Conservation (phyloP, 2,329 filamentous ascomycete species). For the Chrysoporthe puriensis region DNA sequence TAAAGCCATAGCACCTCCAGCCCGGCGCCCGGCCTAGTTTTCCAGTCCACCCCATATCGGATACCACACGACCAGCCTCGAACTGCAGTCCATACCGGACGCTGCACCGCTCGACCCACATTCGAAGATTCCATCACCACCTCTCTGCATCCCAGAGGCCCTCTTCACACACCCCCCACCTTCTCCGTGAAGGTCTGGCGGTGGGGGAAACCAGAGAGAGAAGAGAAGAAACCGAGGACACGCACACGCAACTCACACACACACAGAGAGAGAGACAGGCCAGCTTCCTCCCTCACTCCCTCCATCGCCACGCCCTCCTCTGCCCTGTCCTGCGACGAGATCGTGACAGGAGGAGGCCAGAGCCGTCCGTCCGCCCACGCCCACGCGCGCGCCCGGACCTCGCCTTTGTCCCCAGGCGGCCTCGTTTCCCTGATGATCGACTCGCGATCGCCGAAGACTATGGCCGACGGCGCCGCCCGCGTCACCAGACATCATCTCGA, state of each 20-base stretch:
- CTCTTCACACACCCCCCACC: slow-evolving; percentile 20
- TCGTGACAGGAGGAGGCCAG: neutral
- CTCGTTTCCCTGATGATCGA: neutral
- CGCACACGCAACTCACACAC: no score
- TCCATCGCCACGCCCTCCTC: neutral
- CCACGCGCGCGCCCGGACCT: neutral
- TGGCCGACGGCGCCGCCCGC: slow-evolving; percentile 4
- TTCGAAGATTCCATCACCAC: slow-evolving; percentile 27
- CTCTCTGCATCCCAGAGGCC: slow-evolving; percentile 10
- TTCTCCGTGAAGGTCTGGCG: slow-evolving; percentile 26
- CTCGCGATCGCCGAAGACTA: slow-evolving; percentile 11
- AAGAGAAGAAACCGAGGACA: neutral
- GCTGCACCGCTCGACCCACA: slow-evolving; percentile 23
- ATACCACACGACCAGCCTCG: slow-evolving; percentile 13
- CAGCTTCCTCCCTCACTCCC: neutral
- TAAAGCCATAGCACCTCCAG: slow-evolving; percentile 1
- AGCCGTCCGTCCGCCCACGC: neutral
- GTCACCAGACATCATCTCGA: neutral
- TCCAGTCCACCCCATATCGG: slow-evolving; percentile 4
- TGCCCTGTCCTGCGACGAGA: no score
- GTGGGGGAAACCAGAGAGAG: slow-evolving; percentile 10
- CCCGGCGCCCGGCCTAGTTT: neutral
- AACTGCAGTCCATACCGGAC: slow-evolving; percentile 13
- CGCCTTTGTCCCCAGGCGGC: neutral
- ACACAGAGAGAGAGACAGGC: neutral